Evolutionary conservation across 1,139 yeast species (phyloP).

Genomic region (Pneumocystis wakefieldiae): DNA sequence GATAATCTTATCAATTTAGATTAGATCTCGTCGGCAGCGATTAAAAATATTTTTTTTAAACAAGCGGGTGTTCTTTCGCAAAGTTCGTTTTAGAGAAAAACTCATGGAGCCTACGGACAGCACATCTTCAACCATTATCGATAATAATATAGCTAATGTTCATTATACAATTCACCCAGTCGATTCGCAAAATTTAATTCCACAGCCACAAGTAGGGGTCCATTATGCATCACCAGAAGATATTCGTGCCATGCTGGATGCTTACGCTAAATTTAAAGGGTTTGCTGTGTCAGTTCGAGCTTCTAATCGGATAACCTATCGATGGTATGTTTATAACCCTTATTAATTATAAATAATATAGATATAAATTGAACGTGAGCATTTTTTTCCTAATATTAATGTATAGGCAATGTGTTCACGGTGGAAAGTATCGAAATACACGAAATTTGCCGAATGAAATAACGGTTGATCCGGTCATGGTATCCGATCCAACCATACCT

Average conservation of each 20-base stretch:
- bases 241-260: constrained; percentile 2
- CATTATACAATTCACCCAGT: neutral
- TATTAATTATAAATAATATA: too few relatives aligned
- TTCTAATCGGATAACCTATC: constrained; percentile 2
- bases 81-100: too few relatives aligned
- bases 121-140: neutral
- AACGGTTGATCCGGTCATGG: neutral
- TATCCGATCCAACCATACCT: neutral
- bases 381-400: neutral
- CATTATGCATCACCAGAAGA: constrained; percentile 4
- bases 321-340: neutral
- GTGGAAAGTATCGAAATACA: constrained; percentile 3
- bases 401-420: constrained; percentile 4
- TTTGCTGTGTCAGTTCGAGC: constrained; percentile 4
- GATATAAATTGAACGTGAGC: neutral
- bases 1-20: too few relatives aligned
- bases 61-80: too few relatives aligned
- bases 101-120: neutral
- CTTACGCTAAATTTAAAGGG: constrained; percentile 2
- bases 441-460: neutral
- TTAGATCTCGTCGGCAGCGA: too few relatives aligned
- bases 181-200: neutral
- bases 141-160: neutral
- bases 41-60: too few relatives aligned
- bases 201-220: constrained; percentile 3